Percentiles rank a stretch among this genome's conserved stretches.
phyloP scores from a whole-genome alignment of 148 eudicot species.

The Diospyros lotus region DNA sequence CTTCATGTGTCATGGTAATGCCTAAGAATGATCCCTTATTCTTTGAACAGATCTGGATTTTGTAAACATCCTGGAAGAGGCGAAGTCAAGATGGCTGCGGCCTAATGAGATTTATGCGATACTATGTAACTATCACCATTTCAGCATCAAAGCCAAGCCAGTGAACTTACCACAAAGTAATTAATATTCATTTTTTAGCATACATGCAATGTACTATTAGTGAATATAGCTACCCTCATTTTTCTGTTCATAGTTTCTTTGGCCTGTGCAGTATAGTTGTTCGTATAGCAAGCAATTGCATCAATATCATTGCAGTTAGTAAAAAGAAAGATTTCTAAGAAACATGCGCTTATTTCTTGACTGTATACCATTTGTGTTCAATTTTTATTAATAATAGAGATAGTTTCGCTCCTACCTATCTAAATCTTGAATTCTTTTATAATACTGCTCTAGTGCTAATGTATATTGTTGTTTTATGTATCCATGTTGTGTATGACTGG shows the following conservation, averaged over 20 bases:
- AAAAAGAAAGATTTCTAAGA: no score
- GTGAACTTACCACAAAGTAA: conserved; percentile 76
- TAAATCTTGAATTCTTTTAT: background rate
- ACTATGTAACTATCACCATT: conserved; percentile 58
- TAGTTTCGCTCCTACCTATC: background rate
- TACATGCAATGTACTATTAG: background rate
- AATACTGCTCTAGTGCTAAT: background rate
- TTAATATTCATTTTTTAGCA: conserved; percentile 7
- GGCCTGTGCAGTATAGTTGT: background rate
- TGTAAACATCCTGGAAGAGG: conserved; percentile 63
- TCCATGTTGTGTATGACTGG: background rate
- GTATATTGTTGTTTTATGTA: background rate
- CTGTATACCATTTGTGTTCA: background rate
- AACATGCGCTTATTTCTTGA: background rate
- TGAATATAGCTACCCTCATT: background rate
- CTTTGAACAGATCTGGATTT: conserved; percentile 74
- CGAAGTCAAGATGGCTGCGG: conserved; percentile 83
- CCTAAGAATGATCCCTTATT: background rate
- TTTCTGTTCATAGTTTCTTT: background rate
- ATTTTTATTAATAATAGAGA: background rate
- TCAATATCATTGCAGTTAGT: background rate
- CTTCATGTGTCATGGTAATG: conserved; percentile 3
- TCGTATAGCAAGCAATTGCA: background rate
- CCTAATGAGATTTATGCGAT: conserved; percentile 97
- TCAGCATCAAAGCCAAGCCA: conserved; percentile 74